These are phyloP conservation scores for Gnaphalium uliginosum DNA, from an alignment of 129 eudicot species.

Conservation along the genomic window DNA sequence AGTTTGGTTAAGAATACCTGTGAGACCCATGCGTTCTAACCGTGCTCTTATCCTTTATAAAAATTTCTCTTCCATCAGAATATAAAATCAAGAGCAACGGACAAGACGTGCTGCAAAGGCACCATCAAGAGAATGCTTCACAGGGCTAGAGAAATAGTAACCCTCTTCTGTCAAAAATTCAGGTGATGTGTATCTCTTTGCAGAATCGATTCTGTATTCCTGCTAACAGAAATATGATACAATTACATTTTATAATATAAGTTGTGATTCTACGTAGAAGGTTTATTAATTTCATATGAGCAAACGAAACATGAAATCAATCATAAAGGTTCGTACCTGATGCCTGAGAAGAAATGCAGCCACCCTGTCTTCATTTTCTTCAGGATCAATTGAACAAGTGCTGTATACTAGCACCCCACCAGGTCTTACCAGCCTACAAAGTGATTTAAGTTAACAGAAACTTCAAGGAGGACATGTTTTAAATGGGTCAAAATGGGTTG, in stretches of 20 bases:
- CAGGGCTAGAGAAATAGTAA: constrained; percentile 72
- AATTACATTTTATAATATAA: not conserved
- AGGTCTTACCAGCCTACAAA: constrained; percentile 71
- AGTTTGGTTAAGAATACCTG: not conserved
- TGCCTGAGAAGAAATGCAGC: constrained; percentile 79
- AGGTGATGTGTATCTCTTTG: constrained; percentile 52
- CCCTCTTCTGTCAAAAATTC: constrained; percentile 62
- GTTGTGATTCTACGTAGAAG: not conserved
- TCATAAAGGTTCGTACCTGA: constrained; percentile 43
- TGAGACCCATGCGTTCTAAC: constrained; percentile 1
- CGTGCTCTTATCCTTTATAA: not conserved
- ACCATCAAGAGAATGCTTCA: constrained; percentile 82
- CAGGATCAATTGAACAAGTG: constrained; percentile 89
- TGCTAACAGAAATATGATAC: constrained; percentile 27
- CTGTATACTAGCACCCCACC: constrained; percentile 89
- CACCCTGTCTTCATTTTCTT: constrained; percentile 87
- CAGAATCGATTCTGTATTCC: constrained; percentile 79
- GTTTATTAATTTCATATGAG: not conserved
- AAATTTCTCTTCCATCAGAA: not conserved
- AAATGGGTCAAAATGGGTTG: constrained; percentile 3
- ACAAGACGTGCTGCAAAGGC: constrained; percentile 96
- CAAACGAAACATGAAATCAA: not conserved
- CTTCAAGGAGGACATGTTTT: not conserved
- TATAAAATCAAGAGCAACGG: constrained; percentile 33
- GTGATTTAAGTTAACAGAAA: not conserved